Evolutionary conservation across 352 stramenopile species (phyloP), one percentile per base, ranked within the genome.

Genomic region (Phytopythium aichiense): DNA sequence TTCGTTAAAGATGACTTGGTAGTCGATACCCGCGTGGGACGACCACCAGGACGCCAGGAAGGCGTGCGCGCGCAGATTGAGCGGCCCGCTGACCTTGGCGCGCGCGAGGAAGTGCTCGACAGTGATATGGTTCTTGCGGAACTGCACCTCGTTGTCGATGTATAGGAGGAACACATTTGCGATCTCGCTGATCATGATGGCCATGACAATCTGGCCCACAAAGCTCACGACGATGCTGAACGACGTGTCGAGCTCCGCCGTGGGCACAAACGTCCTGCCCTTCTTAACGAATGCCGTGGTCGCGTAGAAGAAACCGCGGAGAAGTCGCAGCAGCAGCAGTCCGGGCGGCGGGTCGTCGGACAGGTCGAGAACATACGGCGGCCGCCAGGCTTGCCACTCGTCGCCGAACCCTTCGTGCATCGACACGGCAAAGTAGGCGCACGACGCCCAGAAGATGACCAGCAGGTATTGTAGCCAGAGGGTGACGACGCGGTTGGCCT

Each of bases 181-280:
- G 58, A 89, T 79, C 61, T 89, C 77, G 20, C 79, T 77, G 54
- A 91, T 89, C 77, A 91, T 89, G 16, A 88, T 68, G n/a, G 78
- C 77, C 82, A 88, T 91, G 50, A 83, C 66, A 20, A 91, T 68
- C 60, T 88, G 77, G 0, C 82, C 78, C 7, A 72, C 46, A 38
- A 88, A 86, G 45, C 72, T 84, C 7, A 84, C 68, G 31, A 73
- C 43, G 46, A 88, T 79, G 20, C 68, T 78, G 49, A 88, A 88
- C 20, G 67, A 66, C 15, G 76, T 78, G 49, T 86, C 70, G 13
- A 87, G 59, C 38, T 77, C 66, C 0, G 66, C 65, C 12, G 62
- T 70, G 5, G 79, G 76, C 2, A 76, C 57, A 30, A 88, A 84
- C 7, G 79, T 88, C 42, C 58, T 66, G 12, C 68, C 79, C 49